These are phyloP conservation scores for Pelargonium citronellum DNA, from an alignment of 441 rosid genomes.

Conservation along the genomic window DNA sequence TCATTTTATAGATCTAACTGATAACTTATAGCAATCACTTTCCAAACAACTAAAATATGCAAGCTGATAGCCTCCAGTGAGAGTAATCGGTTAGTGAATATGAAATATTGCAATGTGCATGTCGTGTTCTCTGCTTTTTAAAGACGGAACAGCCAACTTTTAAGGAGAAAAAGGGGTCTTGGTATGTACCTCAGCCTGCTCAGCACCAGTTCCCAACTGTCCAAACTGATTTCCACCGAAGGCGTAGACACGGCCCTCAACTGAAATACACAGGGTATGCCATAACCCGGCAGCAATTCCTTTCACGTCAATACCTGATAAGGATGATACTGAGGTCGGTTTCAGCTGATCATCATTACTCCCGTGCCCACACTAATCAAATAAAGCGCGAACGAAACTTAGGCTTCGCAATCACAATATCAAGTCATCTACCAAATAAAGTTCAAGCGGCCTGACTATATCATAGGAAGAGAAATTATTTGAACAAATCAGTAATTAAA, in stretches of 20 bases:
- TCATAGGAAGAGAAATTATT: too few species aligned
- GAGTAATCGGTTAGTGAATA: too few species aligned
- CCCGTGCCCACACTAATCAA: slow-evolving; percentile 86
- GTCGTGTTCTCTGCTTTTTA: too few species aligned
- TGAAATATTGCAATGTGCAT: too few species aligned
- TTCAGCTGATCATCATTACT: slow-evolving; percentile 84
- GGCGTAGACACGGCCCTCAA: slow-evolving; percentile 76
- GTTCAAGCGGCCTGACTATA: too few species aligned
- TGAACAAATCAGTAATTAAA: too few species aligned
- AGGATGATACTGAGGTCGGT: slow-evolving; percentile 76
- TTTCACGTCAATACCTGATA: slow-evolving; percentile 64
- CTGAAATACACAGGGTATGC: slow-evolving; percentile 84
- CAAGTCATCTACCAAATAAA: too few species aligned
- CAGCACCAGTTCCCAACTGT: slow-evolving; percentile 91
- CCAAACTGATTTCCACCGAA: slow-evolving; percentile 99
- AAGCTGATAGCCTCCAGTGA: too few species aligned
- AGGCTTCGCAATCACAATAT: too few species aligned
- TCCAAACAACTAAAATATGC: neutral
- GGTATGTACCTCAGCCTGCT: slow-evolving; percentile 79
- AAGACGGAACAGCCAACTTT: too few species aligned
- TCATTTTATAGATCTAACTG: neutral
- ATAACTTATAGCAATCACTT: neutral
- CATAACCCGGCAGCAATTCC: slow-evolving; percentile 86
- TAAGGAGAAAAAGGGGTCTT: neutral
- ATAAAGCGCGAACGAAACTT: slow-evolving; percentile 11